Evolutionary conservation across 495 filamentous ascomycete species (phyloP), one percentile per base, ranked within the genome.

Genomic region (Xylaria venustula): DNA sequence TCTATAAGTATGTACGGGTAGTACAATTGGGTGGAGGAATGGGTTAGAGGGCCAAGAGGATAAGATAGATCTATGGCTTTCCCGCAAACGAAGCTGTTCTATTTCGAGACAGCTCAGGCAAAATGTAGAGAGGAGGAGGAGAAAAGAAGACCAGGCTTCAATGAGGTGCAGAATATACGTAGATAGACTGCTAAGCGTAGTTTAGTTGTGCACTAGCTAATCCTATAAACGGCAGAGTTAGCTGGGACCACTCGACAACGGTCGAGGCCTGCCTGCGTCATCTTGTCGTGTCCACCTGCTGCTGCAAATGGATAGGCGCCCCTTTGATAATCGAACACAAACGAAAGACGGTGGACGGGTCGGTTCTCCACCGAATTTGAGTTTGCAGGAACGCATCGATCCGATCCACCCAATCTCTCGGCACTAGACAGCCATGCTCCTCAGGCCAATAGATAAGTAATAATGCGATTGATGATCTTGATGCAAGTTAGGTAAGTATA

Each of bases 261-360:
- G 47, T 45, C 57, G 47, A 52, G 47, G 22, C 56, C 20, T 8
- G 32, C 7, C 42, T 2, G 37, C 11, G 57, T 23, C 57, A 45
- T 51, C 15, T 45, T 22, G 49, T 44, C 37, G 47, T 60, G 57
- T 52, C 57, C 57, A 60, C 57, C 34, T 36, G 48, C 34, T 46
- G 14, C 53, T 49, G 55, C 30, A 58, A 58, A 49, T 23, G 55
- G 55, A 58, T 41, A 54, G 51, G 51, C 23, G 34, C 15, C 14
- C 7, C 28, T 41, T 17, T 17, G 19, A 20, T 7, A 52, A 25
- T n/a, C n/a, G 30, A 34, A 11, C 30, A 34, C 30, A 11, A 34
- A n/a, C n/a, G n/a, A 20, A 52, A 60, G 40, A 55, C 3, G 17
- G 45, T n/a, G 23, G 40, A 55, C 26, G 17, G 17, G 30, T 6